Base-by-base conservation (phyloP, 345 rosid genomes). In the Brassica incana region DNA sequence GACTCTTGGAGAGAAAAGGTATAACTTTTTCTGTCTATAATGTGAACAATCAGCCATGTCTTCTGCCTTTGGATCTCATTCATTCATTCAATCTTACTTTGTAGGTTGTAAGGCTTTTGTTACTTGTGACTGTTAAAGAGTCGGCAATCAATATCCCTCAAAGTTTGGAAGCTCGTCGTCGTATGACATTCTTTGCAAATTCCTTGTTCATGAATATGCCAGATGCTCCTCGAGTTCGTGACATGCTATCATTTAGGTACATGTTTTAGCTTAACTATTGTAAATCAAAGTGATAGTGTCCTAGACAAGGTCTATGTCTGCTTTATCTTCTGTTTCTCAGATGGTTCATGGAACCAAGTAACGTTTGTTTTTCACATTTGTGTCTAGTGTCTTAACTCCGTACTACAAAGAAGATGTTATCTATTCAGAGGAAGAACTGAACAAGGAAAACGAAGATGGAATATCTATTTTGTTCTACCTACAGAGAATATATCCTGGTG, bases 161-260 rank as follows among this genome's bases (percentile, higher is more conserved):
- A 61, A 95, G 86, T 84, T 86, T 93, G 87, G 99, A 95, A 36
- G 99, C 97, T 82, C 97, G 99, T 38, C 97, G 98, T 61, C 91
- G 99, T 52, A 90, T 95, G 83, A 95, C 98, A 72, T 95, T 95
- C 87, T 95, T 95, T 85, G 95, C 99, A 63, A 95, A 95, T 77
- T 93, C 99, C 75, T 80, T 95, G 69, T 93, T 90, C 83, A 95
- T 93, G 99, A 89, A 84, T 83, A 87, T 95, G 95, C 99, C 99
- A 52, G 74, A 76, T 9, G 98, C 99, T 70, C 98, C 94, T 11
- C 87, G 81, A 85, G 93, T 95, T 38, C 95, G 89, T 66, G 91
- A 87, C 87, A 95, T 95, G 98, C 83, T 95, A 69, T 90, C 99
- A 38, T 95, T 93, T 67, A 93, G 99, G 99, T 86, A 43, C 69